These are phyloP conservation scores for Arthrobotrys iridis DNA, from an alignment of 2,329 filamentous ascomycete genomes.

Conservation along the genomic window DNA sequence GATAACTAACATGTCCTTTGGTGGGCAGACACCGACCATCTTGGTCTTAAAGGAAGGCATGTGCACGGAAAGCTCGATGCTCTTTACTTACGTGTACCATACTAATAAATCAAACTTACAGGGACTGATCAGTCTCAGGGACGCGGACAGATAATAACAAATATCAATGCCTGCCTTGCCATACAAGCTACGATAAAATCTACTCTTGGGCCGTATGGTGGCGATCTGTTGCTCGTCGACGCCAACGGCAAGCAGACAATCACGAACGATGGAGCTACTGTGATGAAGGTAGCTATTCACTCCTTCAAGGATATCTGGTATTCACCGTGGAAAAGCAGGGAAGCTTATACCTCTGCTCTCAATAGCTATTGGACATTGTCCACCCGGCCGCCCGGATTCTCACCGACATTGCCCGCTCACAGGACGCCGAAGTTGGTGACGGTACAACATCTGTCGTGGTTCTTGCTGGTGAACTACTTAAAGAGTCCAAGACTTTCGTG, in stretches of 20 bases:
- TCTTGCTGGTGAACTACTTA: slow-evolving; percentile 94
- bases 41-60: slow-evolving; percentile 96
- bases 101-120: slow-evolving; percentile 61
- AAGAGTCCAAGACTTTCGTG: slow-evolving; percentile 94
- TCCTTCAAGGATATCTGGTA: neutral
- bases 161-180: slow-evolving; percentile 97
- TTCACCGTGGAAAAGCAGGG: neutral
- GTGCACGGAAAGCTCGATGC: slow-evolving; percentile 59
- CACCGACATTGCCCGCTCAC: slow-evolving; percentile 96
- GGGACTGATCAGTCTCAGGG: slow-evolving; percentile 98
- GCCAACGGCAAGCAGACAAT: slow-evolving; percentile 96
- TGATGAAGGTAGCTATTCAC: slow-evolving; percentile 81
- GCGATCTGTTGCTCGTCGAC: slow-evolving; percentile 94
- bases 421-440: slow-evolving; percentile 98
- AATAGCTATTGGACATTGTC: slow-evolving; percentile 92
- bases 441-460: slow-evolving; percentile 98
- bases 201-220: slow-evolving; percentile 94
- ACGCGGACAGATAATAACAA: slow-evolving; percentile 94
- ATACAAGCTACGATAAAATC: slow-evolving; percentile 96
- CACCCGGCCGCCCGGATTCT: slow-evolving; percentile 97
- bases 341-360: slow-evolving; percentile 6
- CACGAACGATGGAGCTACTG: slow-evolving; percentile 97
- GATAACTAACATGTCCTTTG: slow-evolving; percentile 80
- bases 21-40: slow-evolving; percentile 96
- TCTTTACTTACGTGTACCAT: neutral